These are phyloP conservation scores for Apiospora phragmitis DNA, from an alignment of 2,329 filamentous ascomycete species.

Conservation along the genomic window DNA sequence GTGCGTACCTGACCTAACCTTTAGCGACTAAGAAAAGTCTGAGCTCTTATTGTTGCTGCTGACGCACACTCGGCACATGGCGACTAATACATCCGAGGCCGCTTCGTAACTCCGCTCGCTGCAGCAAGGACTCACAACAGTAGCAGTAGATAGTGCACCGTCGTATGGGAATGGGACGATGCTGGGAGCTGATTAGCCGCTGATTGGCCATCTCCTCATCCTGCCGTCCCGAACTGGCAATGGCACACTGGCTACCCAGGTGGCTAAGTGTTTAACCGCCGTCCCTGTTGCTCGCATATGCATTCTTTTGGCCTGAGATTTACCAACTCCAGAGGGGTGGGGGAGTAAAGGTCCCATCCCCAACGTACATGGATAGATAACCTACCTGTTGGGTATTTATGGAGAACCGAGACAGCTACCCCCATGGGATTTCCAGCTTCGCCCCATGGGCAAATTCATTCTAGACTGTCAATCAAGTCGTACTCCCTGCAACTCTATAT, in stretches of 20 bases:
- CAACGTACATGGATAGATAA: neutral
- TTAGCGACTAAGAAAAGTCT: neutral
- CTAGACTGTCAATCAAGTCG: neutral
- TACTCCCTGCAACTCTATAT: neutral
- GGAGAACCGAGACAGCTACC: neutral
- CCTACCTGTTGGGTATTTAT: conserved; percentile 3
- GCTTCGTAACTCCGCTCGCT: conserved; percentile 4
- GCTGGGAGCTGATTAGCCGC: neutral
- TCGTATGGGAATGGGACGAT: neutral
- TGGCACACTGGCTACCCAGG: neutral
- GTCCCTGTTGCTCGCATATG: neutral
- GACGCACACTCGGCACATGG: neutral
- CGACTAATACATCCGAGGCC: neutral
- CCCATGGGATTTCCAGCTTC: neutral
- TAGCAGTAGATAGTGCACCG: neutral
- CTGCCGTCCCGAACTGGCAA: conserved; percentile 4
- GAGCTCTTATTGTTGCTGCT: neutral
- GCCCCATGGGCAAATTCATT: neutral
- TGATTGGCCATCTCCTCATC: neutral
- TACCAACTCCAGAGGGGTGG: neutral
- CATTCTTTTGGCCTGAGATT: neutral
- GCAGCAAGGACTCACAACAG: neutral
- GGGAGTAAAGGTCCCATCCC: neutral
- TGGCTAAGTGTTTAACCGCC: neutral
- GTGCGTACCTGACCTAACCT: neutral